Base-by-base conservation (phyloP, 352 stramenopile species). In the Halophytophthora batemanensis region DNA sequence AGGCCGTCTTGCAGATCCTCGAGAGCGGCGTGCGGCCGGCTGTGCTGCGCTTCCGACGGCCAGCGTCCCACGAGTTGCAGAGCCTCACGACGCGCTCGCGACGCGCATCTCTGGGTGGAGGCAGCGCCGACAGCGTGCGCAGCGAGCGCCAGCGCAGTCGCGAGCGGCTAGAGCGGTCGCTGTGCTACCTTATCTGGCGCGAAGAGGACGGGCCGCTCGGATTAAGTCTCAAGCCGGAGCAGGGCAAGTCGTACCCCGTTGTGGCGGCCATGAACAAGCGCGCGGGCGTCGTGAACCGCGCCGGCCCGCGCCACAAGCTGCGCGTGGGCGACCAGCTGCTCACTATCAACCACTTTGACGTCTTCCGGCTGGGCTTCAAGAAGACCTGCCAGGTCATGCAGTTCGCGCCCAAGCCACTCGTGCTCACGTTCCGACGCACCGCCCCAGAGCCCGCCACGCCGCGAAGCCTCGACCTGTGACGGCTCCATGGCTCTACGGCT, bases 311-410 rank as follows among this genome's bases (percentile, higher is more conserved):
- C 17, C 62, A 74, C 40, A 61, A 59, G 34, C 45, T 71, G 23
- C 66, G 60, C 6, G 61, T 71, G 12, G 75, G 73, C 12, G 78
- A 89, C 53, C 53, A 79, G 42, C 53, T 89, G 38, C 57, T 89
- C 23, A 86, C 72, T n/a, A 83, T 89, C 53, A 89, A 87, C 45
- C 71, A 87, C 61, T 66, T 72, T 45, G 78, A 87, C 55, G 72
- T 87, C 13, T 73, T 69, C 34, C 59, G 66, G 35, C 57, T 89
- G 46, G 75, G 75, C 39, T 82, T 77, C 52, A 74, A 71, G 50
- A 72, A 72, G 29, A 74, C 67, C 48, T 67, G 77, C 36, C 57
- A 84, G 49, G 57, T 87, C 53, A 75, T 89, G 60, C 72, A 82
- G 50, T 78, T 82, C 43, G 71, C 78, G 6, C 78, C 78, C 11